Evolutionary conservation across 192 early-diverging fungal genomes (phyloP).

Genomic region (Backusella westeae): DNA sequence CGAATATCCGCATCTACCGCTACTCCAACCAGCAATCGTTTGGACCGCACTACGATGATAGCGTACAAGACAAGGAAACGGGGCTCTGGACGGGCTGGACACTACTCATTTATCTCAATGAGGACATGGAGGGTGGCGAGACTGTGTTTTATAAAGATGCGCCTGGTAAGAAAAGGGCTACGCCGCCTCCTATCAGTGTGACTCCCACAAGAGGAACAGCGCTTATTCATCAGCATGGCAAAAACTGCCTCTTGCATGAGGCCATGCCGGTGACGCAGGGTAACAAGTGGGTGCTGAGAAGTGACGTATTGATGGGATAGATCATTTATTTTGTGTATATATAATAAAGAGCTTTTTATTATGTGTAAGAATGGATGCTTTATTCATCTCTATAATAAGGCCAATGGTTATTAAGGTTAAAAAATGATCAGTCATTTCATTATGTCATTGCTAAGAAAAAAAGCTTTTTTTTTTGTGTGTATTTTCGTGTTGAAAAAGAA

Average conservation of each 20-base stretch:
- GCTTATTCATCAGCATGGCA: conserved; percentile 41
- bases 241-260: conserved; percentile 43
- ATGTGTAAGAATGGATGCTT: not conserved
- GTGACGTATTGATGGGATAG: conserved; percentile 38
- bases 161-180: conserved; percentile 16
- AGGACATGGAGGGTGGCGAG: conserved; percentile 39
- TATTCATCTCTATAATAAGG: too few species aligned
- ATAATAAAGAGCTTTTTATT: not conserved
- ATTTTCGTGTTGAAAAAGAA: not conserved
- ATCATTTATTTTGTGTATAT: not conserved
- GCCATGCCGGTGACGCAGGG: conserved; percentile 38
- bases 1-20: conserved; percentile 44
- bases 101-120: conserved; percentile 42
- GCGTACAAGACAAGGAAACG: conserved; percentile 31
- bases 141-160: conserved; percentile 42
- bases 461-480: too few species aligned
- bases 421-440: not conserved
- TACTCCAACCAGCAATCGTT: conserved; percentile 39
- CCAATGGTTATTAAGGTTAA: too few species aligned
- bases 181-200: conserved; percentile 22
- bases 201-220: conserved; percentile 36
- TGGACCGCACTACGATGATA: conserved; percentile 44
- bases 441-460: not conserved
- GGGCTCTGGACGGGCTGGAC: conserved; percentile 42
- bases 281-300: conserved; percentile 41